Evolutionary conservation across 2,329 filamentous ascomycete genomes (phyloP), one percentile per base, ranked within the genome.

Genomic region (Epichloe amarillans): DNA sequence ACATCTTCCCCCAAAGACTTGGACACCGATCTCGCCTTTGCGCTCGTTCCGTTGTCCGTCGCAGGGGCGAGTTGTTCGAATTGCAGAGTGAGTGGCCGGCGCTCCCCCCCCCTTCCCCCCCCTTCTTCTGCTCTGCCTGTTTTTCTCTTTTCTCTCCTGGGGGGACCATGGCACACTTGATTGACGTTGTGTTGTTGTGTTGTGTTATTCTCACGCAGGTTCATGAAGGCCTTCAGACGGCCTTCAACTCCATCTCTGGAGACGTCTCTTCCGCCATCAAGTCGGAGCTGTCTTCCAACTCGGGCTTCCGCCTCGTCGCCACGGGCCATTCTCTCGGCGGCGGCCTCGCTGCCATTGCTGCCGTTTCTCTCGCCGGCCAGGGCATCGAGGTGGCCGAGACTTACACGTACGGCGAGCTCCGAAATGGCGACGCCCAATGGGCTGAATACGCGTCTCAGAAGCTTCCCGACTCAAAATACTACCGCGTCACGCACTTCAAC

Each of bases 351-450:
- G 42, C 49, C 11, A 2, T 50, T 5, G 49, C 40, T 19, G 33
- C 49, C 10, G 19, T 42, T 8, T 46, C 41, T 12, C 17, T 50
- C 14, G 37, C 21, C 17, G 42, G 40, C 7, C 49, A 50, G 36
- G 49, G 43, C 36, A 17, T 50, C 23, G 23, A 19, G 10, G 49
- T 50, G 2, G 36, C 49, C 3, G 49, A 40, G 49, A 50, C 49
- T 14, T 50, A 50, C 43, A 50, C 49, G 14, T 50, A 23, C 17
- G 49, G 49, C 33, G 49, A 50, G 49, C 42, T 42, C 8, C 11
- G 49, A 4, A 50, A 50, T n/a, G 49, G 42, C 5, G 35, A 50
- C 30, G 30, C 49, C 35, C 35, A 46, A 23, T 50, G 49, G 49
- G 49, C 49, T 19, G 26, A 46, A 3, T 46, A 46, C 21, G 37